These are phyloP conservation scores for Lachnellula cervina DNA, from an alignment of 2,329 filamentous ascomycete species.

Conservation along the genomic window DNA sequence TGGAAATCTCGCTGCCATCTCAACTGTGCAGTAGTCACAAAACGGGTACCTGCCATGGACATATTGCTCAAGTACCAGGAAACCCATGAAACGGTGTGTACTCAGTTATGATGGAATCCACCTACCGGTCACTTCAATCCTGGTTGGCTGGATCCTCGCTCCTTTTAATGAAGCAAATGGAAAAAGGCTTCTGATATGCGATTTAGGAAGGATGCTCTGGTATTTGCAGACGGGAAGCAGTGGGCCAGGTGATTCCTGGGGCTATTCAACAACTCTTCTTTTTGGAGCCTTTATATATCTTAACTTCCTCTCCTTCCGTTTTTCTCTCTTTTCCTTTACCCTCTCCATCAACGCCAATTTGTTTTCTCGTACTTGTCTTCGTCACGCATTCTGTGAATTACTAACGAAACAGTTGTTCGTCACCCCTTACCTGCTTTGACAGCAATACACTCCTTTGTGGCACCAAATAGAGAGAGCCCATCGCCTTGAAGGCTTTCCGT, in stretches of 20 bases:
- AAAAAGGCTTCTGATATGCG: too few relatives aligned
- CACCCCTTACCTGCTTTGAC: constrained; percentile 14
- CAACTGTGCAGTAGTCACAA: constrained; percentile 4
- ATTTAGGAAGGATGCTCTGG: too few relatives aligned
- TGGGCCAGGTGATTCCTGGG: background rate
- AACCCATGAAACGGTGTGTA: too few relatives aligned
- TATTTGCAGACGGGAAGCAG: background rate
- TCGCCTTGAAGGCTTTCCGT: background rate
- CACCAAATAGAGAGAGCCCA: too few relatives aligned
- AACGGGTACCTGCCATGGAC: constrained; percentile 12
- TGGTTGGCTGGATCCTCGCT: background rate
- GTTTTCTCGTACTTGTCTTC: constrained; percentile 15
- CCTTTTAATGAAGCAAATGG: too few relatives aligned
- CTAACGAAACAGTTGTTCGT: constrained; percentile 7
- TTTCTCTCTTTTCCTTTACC: background rate
- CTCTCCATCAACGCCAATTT: constrained; percentile 10
- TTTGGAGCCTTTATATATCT: constrained; percentile 3
- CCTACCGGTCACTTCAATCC: background rate
- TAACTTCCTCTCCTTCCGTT: constrained; percentile 5
- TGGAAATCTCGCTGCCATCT: background rate
- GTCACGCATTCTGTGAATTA: constrained; percentile 5
- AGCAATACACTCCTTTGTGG: constrained; percentile 14
- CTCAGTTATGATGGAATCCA: too few relatives aligned
- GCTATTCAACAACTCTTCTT: background rate
- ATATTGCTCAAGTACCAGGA: background rate